Evolutionary conservation across 768 basidiomycete species (phyloP), one percentile per base, ranked within the genome.

Genomic region (Saitozyma sp.): DNA sequence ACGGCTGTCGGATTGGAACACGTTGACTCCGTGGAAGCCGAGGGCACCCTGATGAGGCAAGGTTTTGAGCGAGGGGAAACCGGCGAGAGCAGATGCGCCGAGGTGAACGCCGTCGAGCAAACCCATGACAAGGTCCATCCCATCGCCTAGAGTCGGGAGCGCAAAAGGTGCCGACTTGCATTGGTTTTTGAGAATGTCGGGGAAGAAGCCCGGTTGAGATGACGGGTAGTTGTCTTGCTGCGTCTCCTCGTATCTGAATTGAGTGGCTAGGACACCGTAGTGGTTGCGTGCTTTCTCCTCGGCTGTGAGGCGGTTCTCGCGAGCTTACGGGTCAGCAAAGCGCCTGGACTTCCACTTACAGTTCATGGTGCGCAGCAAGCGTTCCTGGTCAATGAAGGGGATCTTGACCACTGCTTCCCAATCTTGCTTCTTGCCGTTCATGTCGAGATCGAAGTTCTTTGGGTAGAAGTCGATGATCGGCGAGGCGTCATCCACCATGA

Each of bases 381-480:
- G 83, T 10, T 80, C 69, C 77, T 94, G 87, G 51, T 96, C 88
- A 63, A 99, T 97, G 79, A 99, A 99, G 0, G 96, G 96, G 68
- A 99, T 97, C 82, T 98, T 98, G 58, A 99, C 92, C 55, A 98
- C 86, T 0, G 96, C 95, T 78, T 99, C 96, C 96, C 96, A 99
- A 29, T 97, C 95, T 69, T 89, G 88, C 78, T 93, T 98, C 85
- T 99, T 99, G 40, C 96, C 96, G 69, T 99, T 98, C 75, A 96
- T 80, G 81, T 99, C 96, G 67, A 85, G 87, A 67, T 91, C 92
- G 68, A 98, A 98, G 56, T 92, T 88, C 14, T 83, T 67, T 2
- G 96, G 96, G 77, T 99, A 99, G 82, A 98, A 98, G 74, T 95
- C 91, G 53, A 91, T 77, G 69, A 99, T 96, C 0, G 91, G 85